Evolutionary conservation across 2,329 filamentous ascomycete species (phyloP).

Genomic region (Stagonosporopsis rhizophila): DNA sequence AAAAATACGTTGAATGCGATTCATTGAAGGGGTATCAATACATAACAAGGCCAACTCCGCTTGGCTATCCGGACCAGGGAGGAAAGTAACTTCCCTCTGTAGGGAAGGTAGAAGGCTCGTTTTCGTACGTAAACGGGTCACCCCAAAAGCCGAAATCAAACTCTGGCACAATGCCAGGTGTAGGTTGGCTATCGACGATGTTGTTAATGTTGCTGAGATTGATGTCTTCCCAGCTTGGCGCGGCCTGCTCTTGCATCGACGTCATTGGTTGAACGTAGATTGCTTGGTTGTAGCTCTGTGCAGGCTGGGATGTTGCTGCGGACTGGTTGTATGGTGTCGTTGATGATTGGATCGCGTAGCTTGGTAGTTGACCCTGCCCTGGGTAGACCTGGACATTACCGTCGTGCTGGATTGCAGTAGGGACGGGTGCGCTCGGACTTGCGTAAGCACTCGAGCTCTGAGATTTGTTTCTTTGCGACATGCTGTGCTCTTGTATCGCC

Average conservation of each 20-base stretch:
- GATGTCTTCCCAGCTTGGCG: conserved; percentile 43
- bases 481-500: conserved; percentile 35
- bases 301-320: conserved; percentile 7
- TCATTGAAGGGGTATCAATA: conserved; percentile 13
- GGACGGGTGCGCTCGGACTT: conserved; percentile 18
- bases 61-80: conserved; percentile 24
- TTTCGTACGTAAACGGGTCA: conserved; percentile 46
- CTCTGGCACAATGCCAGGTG: conserved; percentile 40
- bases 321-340: conserved; percentile 15
- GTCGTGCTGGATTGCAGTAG: conserved; percentile 17
- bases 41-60: background rate
- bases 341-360: conserved; percentile 21
- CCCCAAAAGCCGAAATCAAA: conserved; percentile 51
- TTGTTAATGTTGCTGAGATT: conserved; percentile 45
- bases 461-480: conserved; percentile 24
- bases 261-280: conserved; percentile 17
- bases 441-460: conserved; percentile 27
- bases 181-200: conserved; percentile 36
- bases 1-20: background rate
- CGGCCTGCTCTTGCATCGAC: conserved; percentile 21
- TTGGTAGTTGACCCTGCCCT: conserved; percentile 23
- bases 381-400: conserved; percentile 26
- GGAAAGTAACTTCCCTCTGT: conserved; percentile 31
- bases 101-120: conserved; percentile 33
- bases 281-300: conserved; percentile 10